phyloP scores from a whole-genome alignment of 2,329 filamentous ascomycete species.

The Trichoderma sp. region DNA sequence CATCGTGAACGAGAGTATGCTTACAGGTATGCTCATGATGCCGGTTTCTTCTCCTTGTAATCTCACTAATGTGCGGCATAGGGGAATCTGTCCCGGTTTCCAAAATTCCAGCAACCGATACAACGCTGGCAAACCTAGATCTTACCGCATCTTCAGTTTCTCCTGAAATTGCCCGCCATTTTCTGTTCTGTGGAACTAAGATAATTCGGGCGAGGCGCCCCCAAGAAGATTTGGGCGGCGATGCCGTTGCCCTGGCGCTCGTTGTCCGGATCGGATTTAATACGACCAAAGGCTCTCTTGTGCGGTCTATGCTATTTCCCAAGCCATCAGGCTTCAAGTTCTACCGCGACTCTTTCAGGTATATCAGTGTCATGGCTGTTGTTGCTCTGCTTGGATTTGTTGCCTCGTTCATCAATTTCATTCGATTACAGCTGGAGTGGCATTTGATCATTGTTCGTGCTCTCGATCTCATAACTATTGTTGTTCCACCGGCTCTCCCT shows the following conservation, averaged over 20 bases:
- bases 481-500: conserved; percentile 91
- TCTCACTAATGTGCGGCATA: conserved; percentile 30
- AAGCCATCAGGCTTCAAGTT: conserved; percentile 99
- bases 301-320: conserved; percentile 97
- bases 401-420: conserved; percentile 90
- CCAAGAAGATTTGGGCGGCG: conserved; percentile 81
- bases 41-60: conserved; percentile 35
- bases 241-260: conserved; percentile 88
- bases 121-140: conserved; percentile 75
- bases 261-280: conserved; percentile 95
- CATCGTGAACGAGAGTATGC: conserved; percentile 99
- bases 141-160: conserved; percentile 80
- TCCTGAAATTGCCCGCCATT: conserved; percentile 81
- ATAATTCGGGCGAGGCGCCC: conserved; percentile 89
- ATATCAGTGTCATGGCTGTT: conserved; percentile 93
- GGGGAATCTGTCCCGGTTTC: conserved; percentile 97
- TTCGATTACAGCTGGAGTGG: conserved; percentile 81
- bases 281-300: conserved; percentile 93
- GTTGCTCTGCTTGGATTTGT: conserved; percentile 87
- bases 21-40: conserved; percentile 63
- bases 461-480: conserved; percentile 94
- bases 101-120: conserved; percentile 81
- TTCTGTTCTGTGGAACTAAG: conserved; percentile 93
- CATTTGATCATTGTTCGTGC: conserved; percentile 90
- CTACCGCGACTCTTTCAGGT: conserved; percentile 95